Evolutionary conservation across 306 rosid genomes (phyloP), one percentile per base, ranked within the genome.

Genomic region (Fragaria ananassa): DNA sequence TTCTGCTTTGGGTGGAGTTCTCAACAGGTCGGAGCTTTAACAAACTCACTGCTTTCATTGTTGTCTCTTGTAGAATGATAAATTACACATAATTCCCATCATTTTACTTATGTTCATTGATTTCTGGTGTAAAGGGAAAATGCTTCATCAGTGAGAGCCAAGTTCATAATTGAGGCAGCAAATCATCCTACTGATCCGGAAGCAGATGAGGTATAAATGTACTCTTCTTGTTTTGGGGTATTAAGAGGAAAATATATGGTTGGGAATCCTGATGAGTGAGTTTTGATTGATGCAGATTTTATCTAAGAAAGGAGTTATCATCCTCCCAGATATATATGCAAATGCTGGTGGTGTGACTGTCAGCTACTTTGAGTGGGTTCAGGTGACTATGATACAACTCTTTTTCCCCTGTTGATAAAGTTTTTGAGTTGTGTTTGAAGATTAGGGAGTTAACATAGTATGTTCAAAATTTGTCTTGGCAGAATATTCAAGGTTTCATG

Each of bases 341-440:
- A 87, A 83, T 63, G 77, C 91, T 0, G 91, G 91, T 9, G 91
- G 91, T 8, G 89, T 87, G 62, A 87, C 89, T 7, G 91, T 85
- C 21, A 85, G 91, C 84, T 87, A 85, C 42, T 87, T 87, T 37
- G 89, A 87, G 71, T 87, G 91, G 91, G 91, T 87, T 85, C 90
- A 87, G 90, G 90, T 87, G 81, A 82, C 45, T n/a, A 15, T 31
- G 35, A 31, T 18, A 8, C 34, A 68, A 25, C 17, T 41, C 44
- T 13, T 15, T 27, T 3, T 21, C 71, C 27, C 65, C 27, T 18
- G 1, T 64, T 39, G 12, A 46, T 53, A 15, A 34, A 49, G n/a
- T 67, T 31, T 31, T 35, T 53, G 2, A 42, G 77, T 18, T 45
- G 31, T 10, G 44, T 41, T 56, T 1, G 68, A 57, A 58, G n/a